A percentile compares a stretch with the other conserved stretches of the same genome.
Conservation (phyloP, 306 rosid species). For the Medicago lupulina region DNA sequence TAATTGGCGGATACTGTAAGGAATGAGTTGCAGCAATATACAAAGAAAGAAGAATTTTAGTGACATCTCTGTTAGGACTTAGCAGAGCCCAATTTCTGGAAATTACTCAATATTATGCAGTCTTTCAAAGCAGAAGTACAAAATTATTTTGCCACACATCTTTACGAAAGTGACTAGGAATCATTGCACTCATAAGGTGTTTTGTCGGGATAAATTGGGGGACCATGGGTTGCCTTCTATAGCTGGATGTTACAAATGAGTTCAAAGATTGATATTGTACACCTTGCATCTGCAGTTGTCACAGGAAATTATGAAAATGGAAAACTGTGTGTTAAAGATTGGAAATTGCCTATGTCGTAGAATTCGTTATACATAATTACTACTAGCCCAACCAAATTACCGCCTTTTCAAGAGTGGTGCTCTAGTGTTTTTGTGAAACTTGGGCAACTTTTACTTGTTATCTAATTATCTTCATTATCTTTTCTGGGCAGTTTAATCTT, state of each 20-base stretch:
- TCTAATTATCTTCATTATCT: conserved; percentile 2
- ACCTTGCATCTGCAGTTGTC: conserved; percentile 5
- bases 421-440: conserved; percentile 5
- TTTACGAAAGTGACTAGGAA: conserved; percentile 6
- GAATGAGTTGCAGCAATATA: conserved; percentile 1
- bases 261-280: not conserved
- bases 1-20: not conserved
- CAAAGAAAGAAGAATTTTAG: conserved; percentile 5
- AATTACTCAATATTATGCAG: not conserved
- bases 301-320: not conserved
- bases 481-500: conserved; percentile 19
- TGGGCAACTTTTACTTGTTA: not conserved
- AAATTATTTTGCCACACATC: conserved; percentile 23
- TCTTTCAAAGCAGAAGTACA: conserved; percentile 27
- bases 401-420: not conserved
- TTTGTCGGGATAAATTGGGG: not conserved
- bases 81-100: conserved; percentile 15
- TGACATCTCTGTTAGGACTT: conserved; percentile 22
- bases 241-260: conserved; percentile 11
- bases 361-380: not conserved
- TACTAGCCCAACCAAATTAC: conserved; percentile 28
- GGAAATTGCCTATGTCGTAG: conserved; percentile 24
- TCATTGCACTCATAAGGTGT: conserved; percentile 7
- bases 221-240: not conserved
- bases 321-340: conserved; percentile 1